Evolutionary conservation across 768 basidiomycete species (phyloP).

Genomic region (Lactarius tabidus): DNA sequence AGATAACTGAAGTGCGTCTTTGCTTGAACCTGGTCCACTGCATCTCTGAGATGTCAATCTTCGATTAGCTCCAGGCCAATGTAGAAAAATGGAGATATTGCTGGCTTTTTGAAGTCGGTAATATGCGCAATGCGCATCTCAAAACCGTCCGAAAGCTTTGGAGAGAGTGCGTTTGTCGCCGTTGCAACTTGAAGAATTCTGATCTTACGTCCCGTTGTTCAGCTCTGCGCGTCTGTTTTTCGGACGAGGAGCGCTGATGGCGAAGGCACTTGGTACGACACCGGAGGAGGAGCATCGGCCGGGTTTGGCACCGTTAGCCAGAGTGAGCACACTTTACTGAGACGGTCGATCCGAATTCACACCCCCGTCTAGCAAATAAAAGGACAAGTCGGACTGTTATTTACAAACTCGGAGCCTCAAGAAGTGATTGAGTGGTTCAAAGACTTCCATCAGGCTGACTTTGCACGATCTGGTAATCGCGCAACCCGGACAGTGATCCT

Average conservation of each 20-base stretch:
- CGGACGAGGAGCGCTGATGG: constrained; percentile 85
- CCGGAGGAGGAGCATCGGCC: constrained; percentile 79
- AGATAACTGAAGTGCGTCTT: constrained; percentile 69
- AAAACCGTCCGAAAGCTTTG: constrained; percentile 92
- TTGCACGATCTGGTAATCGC: constrained; percentile 81
- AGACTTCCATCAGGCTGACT: constrained; percentile 85
- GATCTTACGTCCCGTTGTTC: constrained; percentile 18
- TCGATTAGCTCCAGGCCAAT: constrained; percentile 67
- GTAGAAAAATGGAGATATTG: constrained; percentile 91
- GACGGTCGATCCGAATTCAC: not conserved
- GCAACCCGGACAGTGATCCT: constrained; percentile 72
- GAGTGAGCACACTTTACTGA: constrained; percentile 42
- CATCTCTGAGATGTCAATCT: constrained; percentile 5
- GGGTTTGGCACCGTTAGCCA: constrained; percentile 76
- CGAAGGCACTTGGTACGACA: constrained; percentile 88
- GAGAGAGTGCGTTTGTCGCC: constrained; percentile 66
- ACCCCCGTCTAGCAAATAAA: constrained; percentile 67
- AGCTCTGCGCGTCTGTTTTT: constrained; percentile 91
- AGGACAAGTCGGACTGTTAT: constrained; percentile 91
- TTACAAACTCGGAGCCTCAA: constrained; percentile 85
- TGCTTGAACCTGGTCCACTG: not conserved
- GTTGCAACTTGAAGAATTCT: not conserved
- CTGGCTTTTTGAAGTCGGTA: constrained; percentile 93
- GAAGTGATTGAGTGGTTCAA: constrained; percentile 95
- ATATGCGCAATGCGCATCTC: constrained; percentile 92